phyloP scores from a whole-genome alignment of 495 filamentous ascomycete genomes.

The Tuber borchii region DNA sequence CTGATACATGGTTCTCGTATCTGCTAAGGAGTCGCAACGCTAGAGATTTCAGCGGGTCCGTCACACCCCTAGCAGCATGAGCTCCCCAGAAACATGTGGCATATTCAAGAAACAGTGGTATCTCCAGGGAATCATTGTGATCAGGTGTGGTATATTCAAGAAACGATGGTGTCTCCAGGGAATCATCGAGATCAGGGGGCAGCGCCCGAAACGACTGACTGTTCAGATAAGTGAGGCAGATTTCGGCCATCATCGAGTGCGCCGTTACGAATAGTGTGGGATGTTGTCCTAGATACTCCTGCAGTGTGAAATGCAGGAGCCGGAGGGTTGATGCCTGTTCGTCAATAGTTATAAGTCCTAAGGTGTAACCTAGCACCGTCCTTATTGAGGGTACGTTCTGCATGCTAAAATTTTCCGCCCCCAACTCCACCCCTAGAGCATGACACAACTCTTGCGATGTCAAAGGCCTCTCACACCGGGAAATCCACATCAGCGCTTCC shows the following conservation, averaged over 20 bases:
- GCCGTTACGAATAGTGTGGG: too few species aligned
- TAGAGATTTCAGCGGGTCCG: too few species aligned
- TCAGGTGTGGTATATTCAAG: background rate
- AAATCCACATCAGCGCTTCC: background rate
- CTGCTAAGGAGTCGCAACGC: too few species aligned
- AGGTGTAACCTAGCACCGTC: background rate
- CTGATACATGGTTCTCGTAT: too few species aligned
- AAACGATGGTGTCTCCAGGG: background rate
- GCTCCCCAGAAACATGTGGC: background rate
- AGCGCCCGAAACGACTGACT: background rate
- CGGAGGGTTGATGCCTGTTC: background rate
- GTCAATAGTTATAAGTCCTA: background rate
- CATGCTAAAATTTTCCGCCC: background rate
- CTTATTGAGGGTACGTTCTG: background rate
- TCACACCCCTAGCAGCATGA: background rate
- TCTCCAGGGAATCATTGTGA: too few species aligned
- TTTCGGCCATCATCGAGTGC: too few species aligned
- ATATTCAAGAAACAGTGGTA: background rate
- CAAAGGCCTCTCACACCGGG: background rate
- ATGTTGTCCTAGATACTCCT: background rate
- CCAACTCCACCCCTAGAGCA: background rate
- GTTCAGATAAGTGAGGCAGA: too few species aligned
- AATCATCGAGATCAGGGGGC: too few species aligned
- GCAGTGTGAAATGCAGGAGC: background rate
- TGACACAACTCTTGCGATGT: background rate